phyloP scores from a whole-genome alignment of 768 basidiomycete species.

The Calocybe indica region DNA sequence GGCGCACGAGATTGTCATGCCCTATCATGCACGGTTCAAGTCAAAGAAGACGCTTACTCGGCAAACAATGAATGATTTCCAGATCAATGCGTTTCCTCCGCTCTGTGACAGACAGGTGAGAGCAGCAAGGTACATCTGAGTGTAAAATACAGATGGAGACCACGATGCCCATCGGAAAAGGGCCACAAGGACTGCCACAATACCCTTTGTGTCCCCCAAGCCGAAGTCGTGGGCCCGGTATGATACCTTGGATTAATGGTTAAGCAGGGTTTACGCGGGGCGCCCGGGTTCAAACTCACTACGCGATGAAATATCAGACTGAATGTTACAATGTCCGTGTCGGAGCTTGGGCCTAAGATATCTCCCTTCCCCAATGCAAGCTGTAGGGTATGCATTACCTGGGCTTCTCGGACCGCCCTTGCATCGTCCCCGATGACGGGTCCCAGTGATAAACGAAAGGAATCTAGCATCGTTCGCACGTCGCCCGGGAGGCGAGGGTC shows the following conservation, averaged over 20 bases:
- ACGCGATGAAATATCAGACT: conserved; percentile 56
- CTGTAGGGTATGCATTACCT: conserved; percentile 63
- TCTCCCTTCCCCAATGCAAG: conserved; percentile 53
- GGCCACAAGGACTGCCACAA: conserved; percentile 48
- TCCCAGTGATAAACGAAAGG: conserved; percentile 51
- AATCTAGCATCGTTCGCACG: conserved; percentile 53
- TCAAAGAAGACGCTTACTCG: conserved; percentile 41
- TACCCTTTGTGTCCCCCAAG: conserved; percentile 47
- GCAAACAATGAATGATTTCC: conserved; percentile 69
- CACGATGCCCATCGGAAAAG: conserved; percentile 58
- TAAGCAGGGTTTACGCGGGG: conserved; percentile 4
- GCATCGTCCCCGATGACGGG: conserved; percentile 64
- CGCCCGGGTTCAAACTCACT: conserved; percentile 31
- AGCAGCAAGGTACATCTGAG: conserved; percentile 60
- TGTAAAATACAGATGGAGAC: conserved; percentile 59
- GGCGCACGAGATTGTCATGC: conserved; percentile 1
- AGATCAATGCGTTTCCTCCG: conserved; percentile 33
- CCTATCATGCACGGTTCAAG: background rate
- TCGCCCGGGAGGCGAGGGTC: conserved; percentile 45
- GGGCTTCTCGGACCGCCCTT: conserved; percentile 63
- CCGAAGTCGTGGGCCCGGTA: conserved; percentile 58
- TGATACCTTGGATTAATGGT: conserved; percentile 36
- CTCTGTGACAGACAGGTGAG: conserved; percentile 57
- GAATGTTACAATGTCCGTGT: conserved; percentile 60
- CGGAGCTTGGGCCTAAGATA: conserved; percentile 49